phyloP scores from a whole-genome alignment of 768 basidiomycete species.

The Ramaria sp. region DNA sequence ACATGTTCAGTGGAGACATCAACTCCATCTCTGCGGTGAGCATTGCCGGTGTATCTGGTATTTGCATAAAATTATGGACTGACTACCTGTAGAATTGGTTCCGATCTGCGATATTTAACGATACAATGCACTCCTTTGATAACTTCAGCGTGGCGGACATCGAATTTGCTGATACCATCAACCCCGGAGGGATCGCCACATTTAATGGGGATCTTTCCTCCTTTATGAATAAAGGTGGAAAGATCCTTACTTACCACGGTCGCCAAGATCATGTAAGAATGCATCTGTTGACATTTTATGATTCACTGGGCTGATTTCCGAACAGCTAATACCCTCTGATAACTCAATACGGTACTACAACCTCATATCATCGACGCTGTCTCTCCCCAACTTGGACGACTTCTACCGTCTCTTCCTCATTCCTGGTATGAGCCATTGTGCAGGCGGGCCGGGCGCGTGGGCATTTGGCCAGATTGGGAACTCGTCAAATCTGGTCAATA shows the following conservation, averaged over 20 bases:
- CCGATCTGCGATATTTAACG: constrained; percentile 9
- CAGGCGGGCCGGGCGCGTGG: constrained; percentile 18
- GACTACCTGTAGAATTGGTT: constrained; percentile 2
- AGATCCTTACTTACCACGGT: constrained; percentile 19
- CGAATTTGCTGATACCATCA: constrained; percentile 11
- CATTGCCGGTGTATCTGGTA: too few species aligned
- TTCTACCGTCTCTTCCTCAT: constrained; percentile 24
- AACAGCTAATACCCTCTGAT: constrained; percentile 21
- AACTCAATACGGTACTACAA: constrained; percentile 18
- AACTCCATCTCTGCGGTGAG: neutral
- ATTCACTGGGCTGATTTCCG: neutral
- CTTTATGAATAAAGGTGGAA: constrained; percentile 17
- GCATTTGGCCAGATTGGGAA: constrained; percentile 15
- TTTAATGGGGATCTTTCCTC: constrained; percentile 13
- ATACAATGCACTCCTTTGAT: constrained; percentile 13
- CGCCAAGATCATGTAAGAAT: constrained; percentile 4
- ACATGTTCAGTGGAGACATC: constrained; percentile 6
- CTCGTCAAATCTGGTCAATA: constrained; percentile 5
- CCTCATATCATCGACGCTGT: constrained; percentile 13
- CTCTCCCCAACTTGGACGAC: constrained; percentile 15
- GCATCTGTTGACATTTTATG: too few species aligned
- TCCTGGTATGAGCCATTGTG: constrained; percentile 25
- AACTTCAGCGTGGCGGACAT: constrained; percentile 14
- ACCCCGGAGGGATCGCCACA: constrained; percentile 13
- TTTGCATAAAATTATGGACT: too few species aligned